These are phyloP conservation scores for Ilex aquifolium DNA, from an alignment of 257 asterid species.

Conservation along the genomic window DNA sequence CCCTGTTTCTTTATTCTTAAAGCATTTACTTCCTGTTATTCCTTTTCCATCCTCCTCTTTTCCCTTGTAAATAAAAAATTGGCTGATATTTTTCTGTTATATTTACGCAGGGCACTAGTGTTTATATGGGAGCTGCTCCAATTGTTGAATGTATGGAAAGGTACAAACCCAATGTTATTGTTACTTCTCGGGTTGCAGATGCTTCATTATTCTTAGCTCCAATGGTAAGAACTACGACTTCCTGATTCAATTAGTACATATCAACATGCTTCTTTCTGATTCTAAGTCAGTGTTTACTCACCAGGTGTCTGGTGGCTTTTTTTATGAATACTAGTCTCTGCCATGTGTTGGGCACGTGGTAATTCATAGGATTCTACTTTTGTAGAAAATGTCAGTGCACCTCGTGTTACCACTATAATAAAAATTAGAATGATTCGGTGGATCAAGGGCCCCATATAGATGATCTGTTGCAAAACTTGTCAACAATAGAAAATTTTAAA, in stretches of 20 bases:
- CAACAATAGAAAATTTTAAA: no score
- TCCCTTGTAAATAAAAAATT: not conserved
- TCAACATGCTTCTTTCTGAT: constrained; percentile 9
- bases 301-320: not conserved
- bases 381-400: no score
- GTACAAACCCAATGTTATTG: constrained; percentile 65
- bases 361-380: no score
- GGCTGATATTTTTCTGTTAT: constrained; percentile 7
- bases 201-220: constrained; percentile 93
- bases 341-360: no score
- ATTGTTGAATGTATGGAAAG: constrained; percentile 84
- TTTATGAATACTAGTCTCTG: no score
- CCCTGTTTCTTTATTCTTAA: not conserved
- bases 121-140: constrained; percentile 97
- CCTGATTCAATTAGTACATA: no score
- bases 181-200: constrained; percentile 97
- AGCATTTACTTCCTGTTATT: constrained; percentile 3
- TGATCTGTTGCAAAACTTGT: no score
- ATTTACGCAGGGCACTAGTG: constrained; percentile 64
- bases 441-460: no score
- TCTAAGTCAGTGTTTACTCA: constrained; percentile 1
- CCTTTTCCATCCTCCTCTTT: constrained; percentile 5
- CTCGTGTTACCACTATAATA: no score
- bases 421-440: no score
- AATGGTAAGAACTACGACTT: constrained; percentile 45